Conservation (phyloP, 768 basidiomycete species). For the Kondoa subrosea region DNA sequence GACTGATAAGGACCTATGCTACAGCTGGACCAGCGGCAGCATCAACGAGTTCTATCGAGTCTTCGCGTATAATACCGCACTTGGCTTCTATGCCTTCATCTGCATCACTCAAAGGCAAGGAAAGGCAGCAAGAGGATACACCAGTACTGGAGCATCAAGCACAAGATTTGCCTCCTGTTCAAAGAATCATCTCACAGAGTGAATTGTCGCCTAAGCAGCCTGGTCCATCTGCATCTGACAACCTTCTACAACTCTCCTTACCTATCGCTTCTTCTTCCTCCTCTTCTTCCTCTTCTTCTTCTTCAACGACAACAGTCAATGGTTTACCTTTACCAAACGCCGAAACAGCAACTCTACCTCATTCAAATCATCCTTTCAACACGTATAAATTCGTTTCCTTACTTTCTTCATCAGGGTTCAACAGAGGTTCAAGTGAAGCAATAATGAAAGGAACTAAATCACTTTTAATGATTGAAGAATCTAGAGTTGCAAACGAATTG, state of each 20-base stretch:
- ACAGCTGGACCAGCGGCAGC: no score
- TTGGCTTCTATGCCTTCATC: neutral
- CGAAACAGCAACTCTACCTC: slow-evolving; percentile 4
- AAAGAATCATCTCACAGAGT: neutral
- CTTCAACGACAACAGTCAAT: neutral
- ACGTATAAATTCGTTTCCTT: slow-evolving; percentile 34
- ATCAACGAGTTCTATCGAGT: no score
- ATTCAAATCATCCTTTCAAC: slow-evolving; percentile 32
- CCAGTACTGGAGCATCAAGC: neutral
- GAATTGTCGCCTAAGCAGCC: neutral
- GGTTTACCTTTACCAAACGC: neutral
- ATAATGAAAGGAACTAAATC: slow-evolving; percentile 33
- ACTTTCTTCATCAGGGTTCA: slow-evolving; percentile 31
- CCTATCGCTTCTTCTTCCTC: no score
- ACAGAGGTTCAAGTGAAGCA: slow-evolving; percentile 24
- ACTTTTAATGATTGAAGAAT: slow-evolving; percentile 29
- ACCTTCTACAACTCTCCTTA: no score
- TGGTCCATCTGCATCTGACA: neutral
- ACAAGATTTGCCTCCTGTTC: neutral
- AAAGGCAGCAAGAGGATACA: neutral
- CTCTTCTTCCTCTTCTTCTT: no score
- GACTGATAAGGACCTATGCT: no score
- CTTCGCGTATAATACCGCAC: no score
- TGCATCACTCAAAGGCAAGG: neutral
- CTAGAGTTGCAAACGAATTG: slow-evolving; percentile 27